A percentile compares a stretch with the other conserved stretches of the same genome.
These are phyloP conservation scores for Blastobotrys chiropterorum DNA, from an alignment of 805 yeast genomes.

Conservation along the genomic window DNA sequence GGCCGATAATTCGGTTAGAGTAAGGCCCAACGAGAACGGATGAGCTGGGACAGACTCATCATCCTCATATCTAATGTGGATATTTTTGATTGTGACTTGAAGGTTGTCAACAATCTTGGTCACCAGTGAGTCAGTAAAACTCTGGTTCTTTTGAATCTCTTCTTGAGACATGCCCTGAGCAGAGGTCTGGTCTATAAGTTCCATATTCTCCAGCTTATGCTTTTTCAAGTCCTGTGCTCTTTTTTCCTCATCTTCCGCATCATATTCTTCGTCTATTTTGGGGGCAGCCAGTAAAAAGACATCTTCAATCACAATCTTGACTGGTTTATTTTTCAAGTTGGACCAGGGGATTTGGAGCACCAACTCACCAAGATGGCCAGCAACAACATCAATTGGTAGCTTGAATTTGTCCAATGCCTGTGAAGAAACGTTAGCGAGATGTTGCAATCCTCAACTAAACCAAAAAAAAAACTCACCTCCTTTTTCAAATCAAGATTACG, in stretches of 20 bases:
- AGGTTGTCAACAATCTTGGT: constrained; percentile 90
- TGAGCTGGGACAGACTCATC: constrained; percentile 51
- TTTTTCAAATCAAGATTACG: constrained; percentile 71
- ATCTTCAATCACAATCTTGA: constrained; percentile 78
- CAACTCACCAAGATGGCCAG: constrained; percentile 85
- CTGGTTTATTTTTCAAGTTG: constrained; percentile 86
- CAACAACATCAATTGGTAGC: constrained; percentile 78
- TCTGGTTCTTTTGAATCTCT: constrained; percentile 51
- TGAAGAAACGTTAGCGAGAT: background rate
- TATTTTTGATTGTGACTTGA: constrained; percentile 84
- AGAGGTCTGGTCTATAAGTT: constrained; percentile 42
- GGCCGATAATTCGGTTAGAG: constrained; percentile 82
- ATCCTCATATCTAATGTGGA: constrained; percentile 91
- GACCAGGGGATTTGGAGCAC: constrained; percentile 96
- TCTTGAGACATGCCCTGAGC: constrained; percentile 26
- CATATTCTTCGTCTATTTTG: constrained; percentile 46
- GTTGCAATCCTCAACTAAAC: background rate
- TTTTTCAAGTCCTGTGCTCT: constrained; percentile 62
- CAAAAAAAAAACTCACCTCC: constrained; percentile 38
- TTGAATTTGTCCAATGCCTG: constrained; percentile 75
- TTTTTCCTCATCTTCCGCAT: constrained; percentile 53
- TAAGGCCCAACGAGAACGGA: constrained; percentile 79
- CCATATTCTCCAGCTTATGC: constrained; percentile 60
- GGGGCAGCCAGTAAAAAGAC: constrained; percentile 81
- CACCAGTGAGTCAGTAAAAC: constrained; percentile 78